Conservation (phyloP, 441 rosid species). For the Aleurites moluccanus region DNA sequence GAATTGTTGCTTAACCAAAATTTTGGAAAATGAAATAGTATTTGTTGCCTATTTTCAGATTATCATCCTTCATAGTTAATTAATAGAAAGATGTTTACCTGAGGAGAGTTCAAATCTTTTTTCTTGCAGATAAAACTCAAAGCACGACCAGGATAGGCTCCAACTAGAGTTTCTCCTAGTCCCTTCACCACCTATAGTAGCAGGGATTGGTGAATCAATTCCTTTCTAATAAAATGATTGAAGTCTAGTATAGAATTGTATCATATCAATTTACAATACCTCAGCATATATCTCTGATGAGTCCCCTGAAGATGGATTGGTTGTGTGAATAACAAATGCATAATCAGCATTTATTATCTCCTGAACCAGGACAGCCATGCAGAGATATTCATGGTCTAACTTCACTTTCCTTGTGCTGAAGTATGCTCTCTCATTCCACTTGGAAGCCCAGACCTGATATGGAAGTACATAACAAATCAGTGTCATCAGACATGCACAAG, state of each 20-base stretch:
- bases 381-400: conserved; percentile 88
- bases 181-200: conserved; percentile 80
- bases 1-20: not conserved
- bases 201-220: conserved; percentile 19
- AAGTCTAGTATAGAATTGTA: not conserved
- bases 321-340: conserved; percentile 97
- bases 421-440: conserved; percentile 99
- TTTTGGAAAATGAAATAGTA: not conserved
- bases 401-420: conserved; percentile 87
- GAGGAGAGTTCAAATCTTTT: conserved; percentile 64
- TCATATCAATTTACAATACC: conserved; percentile 41
- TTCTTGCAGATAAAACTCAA: conserved; percentile 91
- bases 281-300: conserved; percentile 93
- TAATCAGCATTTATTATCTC: conserved; percentile 95
- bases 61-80: not conserved
- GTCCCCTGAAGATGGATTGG: conserved; percentile 95
- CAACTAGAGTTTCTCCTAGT: conserved; percentile 96
- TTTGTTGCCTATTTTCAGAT: not conserved
- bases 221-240: conserved; percentile 14
- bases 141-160: conserved; percentile 99
- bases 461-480: conserved; percentile 20
- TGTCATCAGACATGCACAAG: not conserved
- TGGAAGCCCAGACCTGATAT: conserved; percentile 96
- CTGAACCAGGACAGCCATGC: conserved; percentile 99
- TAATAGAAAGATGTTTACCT: conserved; percentile 42